Evolutionary conservation across 139 green algal genomes (phyloP).

Genomic region (Tetratostichococcus sp.): DNA sequence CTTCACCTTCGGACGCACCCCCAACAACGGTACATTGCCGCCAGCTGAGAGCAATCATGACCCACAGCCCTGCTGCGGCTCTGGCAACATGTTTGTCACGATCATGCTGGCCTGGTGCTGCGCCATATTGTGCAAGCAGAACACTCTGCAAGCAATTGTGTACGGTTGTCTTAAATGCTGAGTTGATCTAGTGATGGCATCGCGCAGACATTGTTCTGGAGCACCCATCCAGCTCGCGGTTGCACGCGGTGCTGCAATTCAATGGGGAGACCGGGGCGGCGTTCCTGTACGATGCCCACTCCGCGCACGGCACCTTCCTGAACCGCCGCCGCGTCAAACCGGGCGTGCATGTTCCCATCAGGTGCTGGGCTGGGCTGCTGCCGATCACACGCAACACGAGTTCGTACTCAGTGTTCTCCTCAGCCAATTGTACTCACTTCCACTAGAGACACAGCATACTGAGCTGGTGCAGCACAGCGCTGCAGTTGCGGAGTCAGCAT

Average conservation of each 20-base stretch:
- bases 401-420: neutral
- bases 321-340: slow-evolving; percentile 79
- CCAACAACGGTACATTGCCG: slow-evolving; percentile 20
- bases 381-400: neutral
- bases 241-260: slow-evolving; percentile 73
- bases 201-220: slow-evolving; percentile 62
- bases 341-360: slow-evolving; percentile 46
- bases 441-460: too few relatives aligned
- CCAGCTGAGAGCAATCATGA: too few relatives aligned
- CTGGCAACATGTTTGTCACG: too few relatives aligned
- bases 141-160: too few relatives aligned
- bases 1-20: slow-evolving; percentile 64
- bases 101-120: too few relatives aligned
- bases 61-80: too few relatives aligned
- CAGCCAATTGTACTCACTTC: too few relatives aligned
- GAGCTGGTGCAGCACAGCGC: neutral
- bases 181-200: too few relatives aligned
- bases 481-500: too few relatives aligned
- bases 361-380: too few relatives aligned
- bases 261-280: slow-evolving; percentile 35
- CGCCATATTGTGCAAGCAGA: too few relatives aligned
- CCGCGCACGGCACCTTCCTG: slow-evolving; percentile 85
- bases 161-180: too few relatives aligned
- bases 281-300: slow-evolving; percentile 81
- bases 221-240: slow-evolving; percentile 68